Evolutionary conservation across 176 grass and related monocot species (phyloP), one percentile per base, ranked within the genome.

Genomic region (Elaeis guineensis): DNA sequence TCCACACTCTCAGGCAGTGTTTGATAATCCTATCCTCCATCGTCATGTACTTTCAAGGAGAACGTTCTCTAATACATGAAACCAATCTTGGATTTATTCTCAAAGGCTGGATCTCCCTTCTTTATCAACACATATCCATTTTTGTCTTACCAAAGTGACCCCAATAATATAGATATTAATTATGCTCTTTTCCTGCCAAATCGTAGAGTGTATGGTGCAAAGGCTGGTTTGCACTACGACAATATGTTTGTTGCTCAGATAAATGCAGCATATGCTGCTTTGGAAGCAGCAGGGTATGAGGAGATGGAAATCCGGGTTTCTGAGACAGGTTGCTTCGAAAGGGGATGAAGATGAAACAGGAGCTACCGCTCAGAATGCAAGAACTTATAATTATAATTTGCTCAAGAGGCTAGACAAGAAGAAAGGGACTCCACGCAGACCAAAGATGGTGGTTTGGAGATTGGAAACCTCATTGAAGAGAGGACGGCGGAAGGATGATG

Each of bases 161-260:
- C 82, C 49, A 61, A 73, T 17, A 66, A 86, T 11, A 82, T 89
- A 44, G 89, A 79, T 26, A 73, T 96, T 19, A 82, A 82, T 3
- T 96, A 89, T 68, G 89, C 85, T 71, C 80, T 96, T 35, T 90
- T 90, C 78, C 72, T 78, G 72, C 71, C 86, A 62, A 90, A 87
- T 69, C 50, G 75, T 16, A 83, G 86, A 0, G 58, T 83, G 17
- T 75, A 81, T 2, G 91, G 90, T 70, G 69, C 91, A 21, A 76
- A 73, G 16, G 78, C 86, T 0, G 75, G 69, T 50, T 73, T 90
- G 54, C 83, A 79, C 39, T 95, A 95, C 76, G 65, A 71, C 56
- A 95, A 86, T 80, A 89, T 95, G 90, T 86, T 96, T 63, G 78
- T 90, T 71, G 77, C 91, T 32, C 81, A 85, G 84, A 26, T 90